phyloP scores from a whole-genome alignment of 2,329 filamentous ascomycete genomes.

The Fusarium pininemorale region DNA sequence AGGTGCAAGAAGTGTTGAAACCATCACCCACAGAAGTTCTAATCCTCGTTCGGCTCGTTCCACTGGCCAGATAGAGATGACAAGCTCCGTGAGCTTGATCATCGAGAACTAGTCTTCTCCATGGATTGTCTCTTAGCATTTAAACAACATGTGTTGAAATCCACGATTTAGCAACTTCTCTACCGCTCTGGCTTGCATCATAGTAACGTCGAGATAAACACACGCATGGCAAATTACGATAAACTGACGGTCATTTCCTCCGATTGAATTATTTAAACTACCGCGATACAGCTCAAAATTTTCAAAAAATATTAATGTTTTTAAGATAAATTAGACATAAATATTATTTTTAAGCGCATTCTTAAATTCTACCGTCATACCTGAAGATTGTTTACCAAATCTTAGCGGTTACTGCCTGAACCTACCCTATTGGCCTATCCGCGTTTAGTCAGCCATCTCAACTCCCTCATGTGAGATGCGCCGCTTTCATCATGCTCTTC shows the following conservation, averaged over 20 bases:
- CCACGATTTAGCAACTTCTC: too few relatives aligned
- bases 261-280: background rate
- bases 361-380: too few relatives aligned
- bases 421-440: background rate
- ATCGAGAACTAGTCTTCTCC: background rate
- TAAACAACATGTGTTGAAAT: too few relatives aligned
- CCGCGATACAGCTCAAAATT: background rate
- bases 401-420: background rate
- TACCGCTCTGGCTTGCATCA: background rate
- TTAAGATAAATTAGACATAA: background rate
- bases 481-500: background rate
- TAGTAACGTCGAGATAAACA: background rate
- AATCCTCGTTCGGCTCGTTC: background rate
- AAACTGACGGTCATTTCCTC: background rate
- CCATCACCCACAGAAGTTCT: background rate
- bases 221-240: background rate
- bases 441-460: background rate
- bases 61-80: background rate
- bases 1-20: background rate
- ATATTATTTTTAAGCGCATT: background rate
- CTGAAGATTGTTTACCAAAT: background rate
- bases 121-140: accelerated
- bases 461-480: background rate
- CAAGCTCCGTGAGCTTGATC: background rate
- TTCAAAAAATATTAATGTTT: too few relatives aligned